These are phyloP conservation scores for Phaeosphaeriaceae sp. DNA, from an alignment of 2,329 filamentous ascomycete species.

Conservation along the genomic window DNA sequence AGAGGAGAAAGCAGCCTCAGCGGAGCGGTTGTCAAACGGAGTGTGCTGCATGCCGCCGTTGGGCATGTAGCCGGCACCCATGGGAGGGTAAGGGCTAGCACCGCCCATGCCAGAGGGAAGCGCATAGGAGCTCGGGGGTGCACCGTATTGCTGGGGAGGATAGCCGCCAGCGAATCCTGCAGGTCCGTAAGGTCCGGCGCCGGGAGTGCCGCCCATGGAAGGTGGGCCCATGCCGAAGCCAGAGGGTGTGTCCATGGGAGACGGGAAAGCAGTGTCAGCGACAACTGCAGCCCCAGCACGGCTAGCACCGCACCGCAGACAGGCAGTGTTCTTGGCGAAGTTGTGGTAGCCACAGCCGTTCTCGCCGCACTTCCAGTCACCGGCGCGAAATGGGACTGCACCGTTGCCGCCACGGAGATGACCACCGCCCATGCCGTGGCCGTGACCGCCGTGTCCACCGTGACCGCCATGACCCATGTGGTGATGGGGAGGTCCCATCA, in stretches of 20 bases:
- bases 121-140: conserved; percentile 86
- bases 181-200: conserved; percentile 74
- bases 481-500: conserved; percentile 62
- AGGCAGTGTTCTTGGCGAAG: conserved; percentile 99
- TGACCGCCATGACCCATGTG: conserved; percentile 66
- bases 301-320: conserved; percentile 92
- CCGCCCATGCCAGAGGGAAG: conserved; percentile 85
- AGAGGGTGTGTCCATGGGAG: conserved; percentile 84
- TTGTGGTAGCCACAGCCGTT: conserved; percentile 99
- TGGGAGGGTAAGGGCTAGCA: conserved; percentile 78
- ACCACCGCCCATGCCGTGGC: conserved; percentile 55
- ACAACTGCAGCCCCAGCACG: conserved; percentile 93
- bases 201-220: conserved; percentile 80
- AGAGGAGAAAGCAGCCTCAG: conserved; percentile 92
- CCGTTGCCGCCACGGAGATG: conserved; percentile 77
- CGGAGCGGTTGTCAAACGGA: conserved; percentile 90
- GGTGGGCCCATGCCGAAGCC: conserved; percentile 85
- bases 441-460: conserved; percentile 53
- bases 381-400: conserved; percentile 94
- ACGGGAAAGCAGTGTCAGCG: conserved; percentile 89
- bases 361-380: conserved; percentile 98
- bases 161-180: conserved; percentile 69
- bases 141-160: conserved; percentile 81
- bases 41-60: conserved; percentile 81
- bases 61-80: conserved; percentile 77